Conservation (phyloP, 2,329 filamentous ascomycete genomes). For the Blastomyces percursus region DNA sequence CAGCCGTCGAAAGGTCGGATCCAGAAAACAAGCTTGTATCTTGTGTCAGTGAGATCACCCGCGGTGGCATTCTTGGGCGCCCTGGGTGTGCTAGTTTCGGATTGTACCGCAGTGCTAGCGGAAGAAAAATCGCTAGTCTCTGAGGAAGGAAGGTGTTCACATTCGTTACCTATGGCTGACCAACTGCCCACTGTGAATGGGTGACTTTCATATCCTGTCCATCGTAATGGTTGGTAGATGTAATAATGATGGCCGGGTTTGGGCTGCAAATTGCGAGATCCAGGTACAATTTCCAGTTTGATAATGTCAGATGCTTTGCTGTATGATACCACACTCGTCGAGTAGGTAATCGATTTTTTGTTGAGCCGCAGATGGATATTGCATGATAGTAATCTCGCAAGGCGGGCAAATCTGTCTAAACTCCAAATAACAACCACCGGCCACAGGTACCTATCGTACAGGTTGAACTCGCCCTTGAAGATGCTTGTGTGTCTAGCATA, state of each 20-base stretch:
- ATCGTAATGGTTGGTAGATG: conserved; percentile 33
- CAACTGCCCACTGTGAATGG: conserved; percentile 34
- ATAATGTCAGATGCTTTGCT: conserved; percentile 32
- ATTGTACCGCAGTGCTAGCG: not conserved
- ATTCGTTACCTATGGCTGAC: not conserved
- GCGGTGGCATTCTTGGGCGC: not conserved
- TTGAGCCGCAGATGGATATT: conserved; percentile 25
- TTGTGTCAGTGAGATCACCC: not conserved
- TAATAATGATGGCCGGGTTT: conserved; percentile 40
- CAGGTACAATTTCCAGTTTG: conserved; percentile 30
- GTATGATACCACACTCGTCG: conserved; percentile 30
- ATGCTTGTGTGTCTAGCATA: conserved; percentile 34
- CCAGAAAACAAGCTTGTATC: conserved; percentile 32
- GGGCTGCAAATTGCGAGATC: conserved; percentile 22
- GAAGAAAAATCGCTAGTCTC: not conserved
- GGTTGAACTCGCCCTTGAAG: conserved; percentile 36
- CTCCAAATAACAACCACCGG: conserved; percentile 38
- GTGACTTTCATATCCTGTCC: conserved; percentile 39
- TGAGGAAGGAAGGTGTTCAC: not conserved
- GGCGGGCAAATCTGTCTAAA: conserved; percentile 35
- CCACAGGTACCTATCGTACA: conserved; percentile 40
- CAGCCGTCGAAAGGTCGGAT: conserved; percentile 39
- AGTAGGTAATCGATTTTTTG: conserved; percentile 15
- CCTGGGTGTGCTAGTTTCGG: not conserved
- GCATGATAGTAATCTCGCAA: conserved; percentile 32